Conservation (phyloP, 805 yeast species). For the Candida adriatica region DNA sequence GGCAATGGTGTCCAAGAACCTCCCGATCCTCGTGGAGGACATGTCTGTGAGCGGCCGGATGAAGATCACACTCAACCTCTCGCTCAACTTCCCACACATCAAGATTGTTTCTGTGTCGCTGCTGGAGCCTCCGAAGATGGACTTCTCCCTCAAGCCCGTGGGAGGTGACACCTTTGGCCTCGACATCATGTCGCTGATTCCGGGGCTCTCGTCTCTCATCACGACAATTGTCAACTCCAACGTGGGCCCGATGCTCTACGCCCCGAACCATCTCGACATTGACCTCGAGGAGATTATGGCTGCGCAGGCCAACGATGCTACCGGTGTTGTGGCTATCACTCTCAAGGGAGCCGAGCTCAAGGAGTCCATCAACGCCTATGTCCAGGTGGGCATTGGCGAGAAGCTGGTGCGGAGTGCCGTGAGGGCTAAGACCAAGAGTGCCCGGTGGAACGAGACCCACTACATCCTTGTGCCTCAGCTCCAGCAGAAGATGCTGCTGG, state of each 20-base stretch:
- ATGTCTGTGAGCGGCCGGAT: conserved; percentile 70
- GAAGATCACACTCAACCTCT: conserved; percentile 55
- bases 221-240: conserved; percentile 61
- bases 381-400: conserved; percentile 40
- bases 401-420: conserved; percentile 43
- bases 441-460: conserved; percentile 62
- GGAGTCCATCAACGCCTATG: conserved; percentile 53
- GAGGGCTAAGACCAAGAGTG: conserved; percentile 48
- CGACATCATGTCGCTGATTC: conserved; percentile 78
- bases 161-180: conserved; percentile 87
- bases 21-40: conserved; percentile 76
- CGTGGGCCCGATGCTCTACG: conserved; percentile 72
- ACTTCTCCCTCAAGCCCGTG: conserved; percentile 75
- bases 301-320: conserved; percentile 56
- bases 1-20: conserved; percentile 65
- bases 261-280: conserved; percentile 73
- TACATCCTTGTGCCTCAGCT: conserved; percentile 50
- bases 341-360: conserved; percentile 47
- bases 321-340: conserved; percentile 63
- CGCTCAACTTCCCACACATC: conserved; percentile 71
- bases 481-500: conserved; percentile 49
- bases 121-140: conserved; percentile 72
- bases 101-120: conserved; percentile 64
- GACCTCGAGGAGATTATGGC: conserved; percentile 69
- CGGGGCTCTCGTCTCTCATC: conserved; percentile 71